Evolutionary conservation across 1,139 yeast genomes (phyloP).

Genomic region (Arxiozyma bovina): DNA sequence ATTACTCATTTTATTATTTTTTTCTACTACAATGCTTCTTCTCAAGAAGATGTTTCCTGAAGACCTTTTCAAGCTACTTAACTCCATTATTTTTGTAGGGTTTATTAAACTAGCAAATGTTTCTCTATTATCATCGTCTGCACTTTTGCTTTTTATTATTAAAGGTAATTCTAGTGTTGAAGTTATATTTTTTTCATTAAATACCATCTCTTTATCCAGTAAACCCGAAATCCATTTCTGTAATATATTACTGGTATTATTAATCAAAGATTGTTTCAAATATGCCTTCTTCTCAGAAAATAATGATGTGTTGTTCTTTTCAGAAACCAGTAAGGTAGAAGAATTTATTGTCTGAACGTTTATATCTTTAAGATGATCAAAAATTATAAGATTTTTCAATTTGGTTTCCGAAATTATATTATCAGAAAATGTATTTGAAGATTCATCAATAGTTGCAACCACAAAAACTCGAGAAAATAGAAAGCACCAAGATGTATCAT

Average conservation of each 20-base stretch:
- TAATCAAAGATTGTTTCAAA: slow-evolving; percentile 15
- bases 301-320: no score
- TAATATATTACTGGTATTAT: slow-evolving; percentile 17
- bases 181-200: slow-evolving; percentile 20
- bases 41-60: slow-evolving; percentile 19
- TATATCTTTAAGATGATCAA: slow-evolving; percentile 9
- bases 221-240: slow-evolving; percentile 31
- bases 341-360: slow-evolving; percentile 19
- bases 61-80: slow-evolving; percentile 10
- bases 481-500: slow-evolving; percentile 20
- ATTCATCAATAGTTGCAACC: slow-evolving; percentile 10
- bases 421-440: slow-evolving; percentile 3
- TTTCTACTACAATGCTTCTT: slow-evolving; percentile 14
- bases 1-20: slow-evolving; percentile 2
- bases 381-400: slow-evolving; percentile 10
- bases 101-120: slow-evolving; percentile 16
- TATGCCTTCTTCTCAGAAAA: slow-evolving; percentile 7
- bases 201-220: slow-evolving; percentile 18
- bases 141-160: slow-evolving; percentile 10
- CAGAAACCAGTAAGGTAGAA: slow-evolving; percentile 17
- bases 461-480: slow-evolving; percentile 23
- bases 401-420: slow-evolving; percentile 6
- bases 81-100: slow-evolving; percentile 15
- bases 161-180: slow-evolving; percentile 25
- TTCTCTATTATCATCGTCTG: slow-evolving; percentile 4